A percentile compares a stretch with the other conserved stretches of the same genome.
phyloP scores from a whole-genome alignment of 2,329 filamentous ascomycete species.

The Bisporella sp. region DNA sequence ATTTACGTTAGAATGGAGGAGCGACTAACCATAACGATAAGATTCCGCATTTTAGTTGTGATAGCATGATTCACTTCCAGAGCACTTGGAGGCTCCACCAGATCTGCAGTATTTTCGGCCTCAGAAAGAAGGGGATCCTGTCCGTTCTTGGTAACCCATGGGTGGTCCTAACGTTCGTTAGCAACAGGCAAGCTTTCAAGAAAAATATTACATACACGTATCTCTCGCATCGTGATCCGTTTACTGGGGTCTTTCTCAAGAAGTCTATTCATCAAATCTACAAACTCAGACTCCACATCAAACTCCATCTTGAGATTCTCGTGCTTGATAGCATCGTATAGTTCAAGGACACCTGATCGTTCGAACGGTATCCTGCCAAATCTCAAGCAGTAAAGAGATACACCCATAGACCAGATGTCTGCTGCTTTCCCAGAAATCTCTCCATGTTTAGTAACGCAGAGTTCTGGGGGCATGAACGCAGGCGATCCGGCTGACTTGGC shows the following conservation, averaged over 20 bases:
- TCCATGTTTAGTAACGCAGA: conserved; percentile 81
- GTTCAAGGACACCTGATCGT: conserved; percentile 68
- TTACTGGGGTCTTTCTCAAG: conserved; percentile 80
- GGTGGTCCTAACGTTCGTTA: conserved; percentile 59
- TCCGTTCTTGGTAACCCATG: conserved; percentile 84
- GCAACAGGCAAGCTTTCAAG: conserved; percentile 1
- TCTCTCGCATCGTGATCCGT: conserved; percentile 73
- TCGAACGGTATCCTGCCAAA: conserved; percentile 89
- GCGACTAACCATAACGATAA: conserved; percentile 69
- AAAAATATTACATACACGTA: conserved; percentile 57
- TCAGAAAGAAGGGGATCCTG: conserved; percentile 70
- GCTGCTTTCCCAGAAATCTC: conserved; percentile 83
- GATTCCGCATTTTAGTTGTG: conserved; percentile 79
- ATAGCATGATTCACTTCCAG: conserved; percentile 88
- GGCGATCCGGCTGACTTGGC: conserved; percentile 91
- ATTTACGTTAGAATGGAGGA: neutral
- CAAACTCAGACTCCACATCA: conserved; percentile 60
- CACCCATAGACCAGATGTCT: conserved; percentile 98
- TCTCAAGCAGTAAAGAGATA: conserved; percentile 85
- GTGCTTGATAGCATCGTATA: conserved; percentile 81
- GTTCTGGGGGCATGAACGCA: conserved; percentile 87
- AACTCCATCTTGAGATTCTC: conserved; percentile 57
- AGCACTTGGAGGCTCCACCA: conserved; percentile 79
- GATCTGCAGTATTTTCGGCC: conserved; percentile 78
- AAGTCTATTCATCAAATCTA: conserved; percentile 65